Base-by-base conservation (phyloP, 306 rosid genomes). In the Vigna reflexopilosa region DNA sequence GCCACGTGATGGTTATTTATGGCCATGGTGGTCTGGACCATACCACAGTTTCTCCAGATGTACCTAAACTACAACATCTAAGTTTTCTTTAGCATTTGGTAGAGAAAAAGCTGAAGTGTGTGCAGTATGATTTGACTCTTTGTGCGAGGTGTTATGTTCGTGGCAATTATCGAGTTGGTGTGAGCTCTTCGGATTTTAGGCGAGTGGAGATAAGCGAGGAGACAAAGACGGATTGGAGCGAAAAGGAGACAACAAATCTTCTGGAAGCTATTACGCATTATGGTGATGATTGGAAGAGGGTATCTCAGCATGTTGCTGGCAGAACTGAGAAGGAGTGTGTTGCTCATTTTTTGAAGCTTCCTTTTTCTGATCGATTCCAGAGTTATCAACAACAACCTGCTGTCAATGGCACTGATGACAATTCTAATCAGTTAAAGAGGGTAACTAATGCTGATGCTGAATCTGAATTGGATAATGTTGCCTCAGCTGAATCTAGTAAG, bases 121-220 rank as follows among this genome's bases (percentile, higher is more conserved):
- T 50, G 78, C 30, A 95, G 99, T 81, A 91, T 82, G 88, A 87
- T 72, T 84, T 86, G 91, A 95, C 97, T 56, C 89, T 95, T 7
- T 95, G 99, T 84, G 99, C 99, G 63, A 88, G 97, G 80, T 95
- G 99, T 83, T 95, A 88, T 81, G 98, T 95, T 66, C 98, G 98
- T 2, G 97, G 98, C 22, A 95, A 91, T 83, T 93, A 93, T 83
- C 85, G 89, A 77, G 87, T 90, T 55, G 98, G 99, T 72, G 88
- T 90, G 73, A 89, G 67, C 77, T 91, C 97, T 58, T 83, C 97
- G 12, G 98, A 93, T 83, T 95, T 95, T 72, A 87, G 89, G 86
- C 87, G 99, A 73, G 97, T 93, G 79, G 99, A 93, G 90, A 93
- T 95, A 58, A 89, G 84, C 77, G 96, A 95, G 50, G 96, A 88